Evolutionary conservation across 2,329 filamentous ascomycete genomes (phyloP), one percentile per base, ranked within the genome.

Genomic region (Arthrobotrys sphaeroides): DNA sequence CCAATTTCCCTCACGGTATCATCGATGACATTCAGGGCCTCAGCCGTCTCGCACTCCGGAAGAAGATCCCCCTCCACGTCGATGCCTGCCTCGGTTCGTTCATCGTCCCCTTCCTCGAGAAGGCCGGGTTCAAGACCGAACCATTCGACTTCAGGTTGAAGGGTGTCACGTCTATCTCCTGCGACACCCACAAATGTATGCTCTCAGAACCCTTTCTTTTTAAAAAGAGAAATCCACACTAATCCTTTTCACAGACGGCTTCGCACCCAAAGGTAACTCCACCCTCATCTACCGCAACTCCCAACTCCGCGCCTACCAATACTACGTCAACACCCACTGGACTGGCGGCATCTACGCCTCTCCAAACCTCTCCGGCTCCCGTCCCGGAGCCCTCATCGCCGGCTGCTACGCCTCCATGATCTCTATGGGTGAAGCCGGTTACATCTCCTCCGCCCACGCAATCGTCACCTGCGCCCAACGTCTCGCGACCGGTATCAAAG

Each of bases 1-100:
- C 95, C 73, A 99, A 98, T 86, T 99, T 97, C 84, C 95, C 95
- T 38, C 95, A 99, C 82, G 95, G 95, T 76, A 96, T 99, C 81
- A 95, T 99, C 78, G 95, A 99, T 83, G 93, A 98, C 82, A 97
- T 99, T 79, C 84, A 91, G 0, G 88, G 88, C 0, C 88, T 99
- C 43, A 97, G 94, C 66, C 90, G 90, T 73, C 87, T 99, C 3
- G 95, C 95, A 0, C 81, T 91, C 33, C 90, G 90, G 81, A 90
- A 91, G 81, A 91, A 90, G 81, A 85, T 97, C 22, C 94, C 93
- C 16, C 88, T 99, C 9, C 95, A 99, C 82, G 94, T 99, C 59
- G 95, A 99, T 85, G 98, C 95, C 87, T 99, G 95, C 81, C 88
- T 99, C 16, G 95, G 95, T 40, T 97, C 93, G 1, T 98, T 99